These are phyloP conservation scores for Antitrichia curtipendula DNA, from an alignment of 225 moss, liverwort and hornwort species.

Conservation along the genomic window DNA sequence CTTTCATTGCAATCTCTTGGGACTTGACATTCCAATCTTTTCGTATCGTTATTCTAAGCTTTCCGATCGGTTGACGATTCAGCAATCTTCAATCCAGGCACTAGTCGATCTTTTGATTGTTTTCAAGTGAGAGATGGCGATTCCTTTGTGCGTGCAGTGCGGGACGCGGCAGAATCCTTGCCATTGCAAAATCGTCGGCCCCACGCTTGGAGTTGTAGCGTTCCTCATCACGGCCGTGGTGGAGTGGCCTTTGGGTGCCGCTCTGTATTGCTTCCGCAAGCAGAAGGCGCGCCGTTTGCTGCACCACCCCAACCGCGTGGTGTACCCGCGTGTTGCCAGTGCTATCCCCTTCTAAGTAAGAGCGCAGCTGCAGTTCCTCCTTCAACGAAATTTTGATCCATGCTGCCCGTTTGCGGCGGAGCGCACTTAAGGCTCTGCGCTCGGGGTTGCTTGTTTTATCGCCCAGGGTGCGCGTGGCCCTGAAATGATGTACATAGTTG, in stretches of 20 bases:
- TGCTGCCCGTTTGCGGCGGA: background rate
- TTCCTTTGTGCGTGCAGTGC: constrained; percentile 65
- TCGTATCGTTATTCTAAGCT: background rate
- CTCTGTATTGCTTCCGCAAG: constrained; percentile 41
- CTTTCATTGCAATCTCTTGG: background rate
- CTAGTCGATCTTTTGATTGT: too few relatives aligned
- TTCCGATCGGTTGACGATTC: background rate
- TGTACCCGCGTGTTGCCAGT: constrained; percentile 49
- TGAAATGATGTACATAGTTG: background rate
- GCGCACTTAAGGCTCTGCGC: background rate
- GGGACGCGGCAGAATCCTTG: constrained; percentile 50
- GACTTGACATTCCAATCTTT: background rate
- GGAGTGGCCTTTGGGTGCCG: constrained; percentile 57
- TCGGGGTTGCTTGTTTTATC: background rate
- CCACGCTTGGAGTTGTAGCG: too few relatives aligned
- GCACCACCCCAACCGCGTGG: constrained; percentile 45
- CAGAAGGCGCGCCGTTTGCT: constrained; percentile 45
- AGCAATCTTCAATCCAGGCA: background rate
- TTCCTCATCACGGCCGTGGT: constrained; percentile 41
- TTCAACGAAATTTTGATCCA: background rate
- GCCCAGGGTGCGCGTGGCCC: background rate
- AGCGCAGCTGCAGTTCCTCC: background rate
- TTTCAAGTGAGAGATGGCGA: background rate
- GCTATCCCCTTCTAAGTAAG: constrained; percentile 51
- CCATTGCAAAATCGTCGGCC: constrained; percentile 55